Percentiles rank a stretch among this genome's conserved stretches.
Evolutionary conservation across 2,329 filamentous ascomycete genomes (phyloP).

Genomic region (Xylariaceae sp.): DNA sequence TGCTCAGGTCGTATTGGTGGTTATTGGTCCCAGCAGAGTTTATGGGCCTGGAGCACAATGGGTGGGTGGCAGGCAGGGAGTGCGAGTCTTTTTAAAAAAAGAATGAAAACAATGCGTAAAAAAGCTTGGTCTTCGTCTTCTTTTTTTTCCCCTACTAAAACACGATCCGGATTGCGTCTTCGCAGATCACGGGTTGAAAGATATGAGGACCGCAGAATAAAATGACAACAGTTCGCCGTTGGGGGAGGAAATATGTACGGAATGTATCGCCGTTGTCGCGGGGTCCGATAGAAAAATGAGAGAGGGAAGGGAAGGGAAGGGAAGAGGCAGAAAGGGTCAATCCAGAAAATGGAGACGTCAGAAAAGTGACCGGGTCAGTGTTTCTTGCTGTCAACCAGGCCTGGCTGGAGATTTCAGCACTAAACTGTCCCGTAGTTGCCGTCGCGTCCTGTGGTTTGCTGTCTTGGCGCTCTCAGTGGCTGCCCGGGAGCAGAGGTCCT

Average conservation of each 20-base stretch:
- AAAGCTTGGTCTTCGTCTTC: not conserved
- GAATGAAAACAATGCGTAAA: not conserved
- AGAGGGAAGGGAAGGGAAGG: constrained; percentile 24
- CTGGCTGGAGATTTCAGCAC: not conserved
- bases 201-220: constrained; percentile 13
- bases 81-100: not conserved
- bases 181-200: constrained; percentile 3
- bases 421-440: not conserved
- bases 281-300: constrained; percentile 30
- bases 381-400: not conserved
- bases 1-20: constrained; percentile 13
- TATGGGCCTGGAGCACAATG: not conserved
- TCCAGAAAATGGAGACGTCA: constrained; percentile 31
- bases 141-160: constrained; percentile 7
- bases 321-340: constrained; percentile 37
- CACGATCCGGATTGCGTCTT: constrained; percentile 3
- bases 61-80: not conserved
- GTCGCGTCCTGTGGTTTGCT: not conserved
- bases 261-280: constrained; percentile 35
- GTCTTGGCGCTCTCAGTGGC: not conserved
- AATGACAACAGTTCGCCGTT: constrained; percentile 34
- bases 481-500: not conserved
- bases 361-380: constrained; percentile 25
- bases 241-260: constrained; percentile 25
- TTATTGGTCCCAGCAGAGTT: not conserved